Evolutionary conservation across 305 asterid genomes (phyloP).

Genomic region (Fraxinus xanthoxyloides): DNA sequence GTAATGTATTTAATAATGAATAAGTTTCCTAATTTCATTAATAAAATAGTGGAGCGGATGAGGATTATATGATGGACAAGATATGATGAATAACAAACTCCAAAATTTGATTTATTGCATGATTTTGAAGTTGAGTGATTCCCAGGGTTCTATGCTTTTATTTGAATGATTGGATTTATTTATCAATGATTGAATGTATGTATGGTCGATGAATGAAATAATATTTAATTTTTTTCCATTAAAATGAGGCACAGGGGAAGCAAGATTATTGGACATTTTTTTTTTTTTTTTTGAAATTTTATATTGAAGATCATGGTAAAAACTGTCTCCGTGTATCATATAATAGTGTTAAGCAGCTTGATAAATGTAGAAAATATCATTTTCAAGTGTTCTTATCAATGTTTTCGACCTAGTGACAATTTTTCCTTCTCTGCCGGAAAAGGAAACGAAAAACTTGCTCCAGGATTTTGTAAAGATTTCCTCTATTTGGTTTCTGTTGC

Average conservation of each 20-base stretch:
- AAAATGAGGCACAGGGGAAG: background rate
- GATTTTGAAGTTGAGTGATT: too few species aligned
- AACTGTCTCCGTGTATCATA: background rate
- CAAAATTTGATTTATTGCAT: too few species aligned
- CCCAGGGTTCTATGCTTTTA: too few species aligned
- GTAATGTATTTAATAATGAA: too few species aligned
- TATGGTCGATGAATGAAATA: too few species aligned
- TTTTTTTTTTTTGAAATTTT: background rate
- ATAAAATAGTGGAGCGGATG: too few species aligned
- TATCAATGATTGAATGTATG: too few species aligned
- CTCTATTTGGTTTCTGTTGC: background rate
- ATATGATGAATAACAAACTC: too few species aligned
- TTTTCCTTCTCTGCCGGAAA: background rate
- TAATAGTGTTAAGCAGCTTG: background rate
- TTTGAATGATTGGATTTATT: too few species aligned
- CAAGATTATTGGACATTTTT: background rate
- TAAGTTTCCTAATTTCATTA: too few species aligned
- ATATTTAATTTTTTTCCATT: too few species aligned
- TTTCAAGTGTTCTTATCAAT: background rate
- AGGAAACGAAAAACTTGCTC: background rate
- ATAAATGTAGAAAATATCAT: background rate
- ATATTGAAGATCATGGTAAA: background rate
- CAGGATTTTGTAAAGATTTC: background rate
- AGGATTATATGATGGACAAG: too few species aligned
- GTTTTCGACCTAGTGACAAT: background rate